phyloP scores from a whole-genome alignment of 2,329 filamentous ascomycete species.

The Aspergillus ochraceus region DNA sequence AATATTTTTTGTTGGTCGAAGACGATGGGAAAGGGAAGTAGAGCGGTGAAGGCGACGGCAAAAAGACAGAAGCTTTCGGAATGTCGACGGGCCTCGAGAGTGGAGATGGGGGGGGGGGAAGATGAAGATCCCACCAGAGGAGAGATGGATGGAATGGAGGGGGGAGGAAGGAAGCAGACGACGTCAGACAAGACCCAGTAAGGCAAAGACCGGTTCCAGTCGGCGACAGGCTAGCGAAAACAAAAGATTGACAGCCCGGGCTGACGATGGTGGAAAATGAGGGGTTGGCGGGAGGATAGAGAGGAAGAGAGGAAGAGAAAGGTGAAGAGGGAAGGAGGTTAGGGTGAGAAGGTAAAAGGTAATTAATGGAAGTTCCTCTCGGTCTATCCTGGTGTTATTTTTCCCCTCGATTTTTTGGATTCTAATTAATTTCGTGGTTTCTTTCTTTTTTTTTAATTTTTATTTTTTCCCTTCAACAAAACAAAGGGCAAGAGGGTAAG shows the following conservation, averaged over 20 bases:
- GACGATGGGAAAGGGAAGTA: neutral
- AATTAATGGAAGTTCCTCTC: neutral
- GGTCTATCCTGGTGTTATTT: neutral
- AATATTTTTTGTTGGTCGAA: neutral
- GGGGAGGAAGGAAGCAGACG: conserved; percentile 17
- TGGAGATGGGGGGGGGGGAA: conserved; percentile 18
- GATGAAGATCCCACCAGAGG: conserved; percentile 9
- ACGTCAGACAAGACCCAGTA: conserved; percentile 19
- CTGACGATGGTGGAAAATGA: conserved; percentile 11
- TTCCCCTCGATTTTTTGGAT: neutral
- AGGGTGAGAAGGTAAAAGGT: conserved; percentile 1
- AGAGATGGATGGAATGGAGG: conserved; percentile 9
- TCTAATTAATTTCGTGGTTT: neutral
- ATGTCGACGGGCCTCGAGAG: conserved; percentile 10
- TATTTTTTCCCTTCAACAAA: conserved; percentile 1
- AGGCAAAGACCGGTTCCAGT: conserved; percentile 16
- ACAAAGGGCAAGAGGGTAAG: neutral
- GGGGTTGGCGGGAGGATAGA: conserved; percentile 3
- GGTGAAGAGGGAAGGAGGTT: neutral
- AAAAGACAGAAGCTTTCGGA: conserved; percentile 13
- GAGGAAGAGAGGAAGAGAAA: conserved; percentile 1
- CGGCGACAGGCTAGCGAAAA: conserved; percentile 22
- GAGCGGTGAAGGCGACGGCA: conserved; percentile 8
- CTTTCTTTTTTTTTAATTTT: neutral
- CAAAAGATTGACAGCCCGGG: conserved; percentile 24